Base-by-base conservation (phyloP, 2,329 filamentous ascomycete species). In the Cordyceps fumosorosea region DNA sequence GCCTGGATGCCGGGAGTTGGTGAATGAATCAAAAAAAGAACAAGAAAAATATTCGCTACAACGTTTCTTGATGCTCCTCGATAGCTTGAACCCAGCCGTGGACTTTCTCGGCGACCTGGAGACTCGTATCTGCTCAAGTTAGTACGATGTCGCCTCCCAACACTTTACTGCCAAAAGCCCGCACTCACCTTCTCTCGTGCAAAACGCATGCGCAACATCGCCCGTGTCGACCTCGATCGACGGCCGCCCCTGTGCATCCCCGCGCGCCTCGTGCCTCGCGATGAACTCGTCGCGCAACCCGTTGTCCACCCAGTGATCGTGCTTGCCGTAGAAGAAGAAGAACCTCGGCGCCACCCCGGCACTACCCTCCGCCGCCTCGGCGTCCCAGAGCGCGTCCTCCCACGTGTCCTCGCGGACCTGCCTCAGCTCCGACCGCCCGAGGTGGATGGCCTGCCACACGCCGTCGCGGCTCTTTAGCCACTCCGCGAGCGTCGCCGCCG, bases 251-350 rank as follows among this genome's bases (percentile, higher is more conserved):
- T 70, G 69, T 8, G 16, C 10, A 71, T 70, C 59, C 48, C 66
- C 66, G 54, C 69, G 66, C 63, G 69, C 71, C 67, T 67, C 70
- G 63, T 77, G 72, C 48, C 71, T 72, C 51, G 74, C 75, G 59
- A 88, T 83, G 63, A 88, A 82, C 32, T 77, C 77, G 65, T 87
- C 83, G 10, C 85, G 76, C 53, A 79, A 77, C 56, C 79, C 74
- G 54, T 84, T 75, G 3, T 82, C 81, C 1, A 89, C 83, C 86
- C 86, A 89, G 62, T 86, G 80, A 64, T 89, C 86, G 56, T 81
- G 73, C 64, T 80, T 74, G 2, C 80, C 85, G 65, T 86, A 88
- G 56, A 85, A 82, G 65, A 87, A 79, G 65, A 83, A 81, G 67
- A 88, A 83, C 64, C 80, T 84, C 1, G 79, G 80, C 24, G 71